Evolutionary conservation across 345 rosid genomes (phyloP).

Genomic region (Gossypium anomalum): DNA sequence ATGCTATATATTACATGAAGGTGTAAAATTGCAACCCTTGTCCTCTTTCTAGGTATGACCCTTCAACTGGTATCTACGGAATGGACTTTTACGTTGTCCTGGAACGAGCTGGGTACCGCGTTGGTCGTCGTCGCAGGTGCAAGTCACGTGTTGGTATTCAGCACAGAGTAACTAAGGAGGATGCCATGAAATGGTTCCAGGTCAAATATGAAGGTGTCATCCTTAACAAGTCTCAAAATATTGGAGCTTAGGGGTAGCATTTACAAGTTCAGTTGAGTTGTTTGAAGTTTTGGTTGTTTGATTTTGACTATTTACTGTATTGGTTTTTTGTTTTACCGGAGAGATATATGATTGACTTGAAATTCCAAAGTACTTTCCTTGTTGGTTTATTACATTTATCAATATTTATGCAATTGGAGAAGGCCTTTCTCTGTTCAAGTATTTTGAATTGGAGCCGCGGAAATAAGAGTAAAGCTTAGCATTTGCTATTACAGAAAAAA

Average conservation of each 20-base stretch:
- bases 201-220: slow-evolving; percentile 89
- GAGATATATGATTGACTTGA: neutral
- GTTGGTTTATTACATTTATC: neutral
- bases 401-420: neutral
- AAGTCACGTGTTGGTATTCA: slow-evolving; percentile 79
- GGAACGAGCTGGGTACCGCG: slow-evolving; percentile 82
- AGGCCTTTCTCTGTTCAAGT: neutral
- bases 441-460: neutral
- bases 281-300: neutral
- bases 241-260: slow-evolving; percentile 17
- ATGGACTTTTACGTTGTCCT: slow-evolving; percentile 69
- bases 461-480: neutral
- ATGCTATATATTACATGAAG: neutral
- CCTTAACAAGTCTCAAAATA: slow-evolving; percentile 72
- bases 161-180: slow-evolving; percentile 85
- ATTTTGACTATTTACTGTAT: neutral
- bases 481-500: neutral
- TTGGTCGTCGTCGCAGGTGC: slow-evolving; percentile 82
- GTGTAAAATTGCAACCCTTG: neutral
- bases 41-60: slow-evolving; percentile 46
- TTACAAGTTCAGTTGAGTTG: neutral
- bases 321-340: neutral
- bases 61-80: slow-evolving; percentile 71
- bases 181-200: slow-evolving; percentile 95
- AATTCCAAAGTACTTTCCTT: neutral